Evolutionary conservation across 257 asterid genomes (phyloP), one percentile per base, ranked within the genome.

Genomic region (Marsdenia floribunda): DNA sequence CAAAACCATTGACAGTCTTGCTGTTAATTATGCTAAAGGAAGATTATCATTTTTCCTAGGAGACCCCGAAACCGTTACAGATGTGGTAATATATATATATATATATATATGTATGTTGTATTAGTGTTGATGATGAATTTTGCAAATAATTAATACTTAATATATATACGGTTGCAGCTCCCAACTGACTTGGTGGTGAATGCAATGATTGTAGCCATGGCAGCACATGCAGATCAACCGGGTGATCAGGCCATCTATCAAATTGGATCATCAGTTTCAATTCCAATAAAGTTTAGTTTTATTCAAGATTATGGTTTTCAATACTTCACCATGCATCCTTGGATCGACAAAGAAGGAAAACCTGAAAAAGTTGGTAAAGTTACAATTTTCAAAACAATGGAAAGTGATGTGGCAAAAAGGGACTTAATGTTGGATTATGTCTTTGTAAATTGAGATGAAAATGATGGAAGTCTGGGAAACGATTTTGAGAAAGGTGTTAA

Each of bases 111-210:
- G 6, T 7, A 42, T 42, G 42, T 22, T 72, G 14, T 2, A 11
- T 13, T 10, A 7, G 9, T 33, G n/a, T 42, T 18, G 53, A 14
- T 33, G 18, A 5, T 47, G 35, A 65, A 75, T n/a, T 53, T 10
- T 3, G 29, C 13, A 24, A 16, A 38, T 38, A 38, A 38, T 3
- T 38, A 38, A 5, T 38, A 38, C 4, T 38, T 19, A 2, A n/a
- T n/a, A 49, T 49, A 49, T 49, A 5, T 16, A 4, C 0, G 18
- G 1, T 0, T 71, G 79, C 90, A 91, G 98, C 89, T 93, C 46
- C 98, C 97, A 9, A 96, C 93, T 4, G 98, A 93, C 52, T 91
- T 93, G 98, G 98, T 93, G 84, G 96, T 93, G 85, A 91, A 93
- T 59, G 87, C 93, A 11, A 93, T 89, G 96, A 89, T 91, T 0